These are phyloP conservation scores for Candida wancherniae DNA, from an alignment of 805 yeast genomes.

Conservation along the genomic window DNA sequence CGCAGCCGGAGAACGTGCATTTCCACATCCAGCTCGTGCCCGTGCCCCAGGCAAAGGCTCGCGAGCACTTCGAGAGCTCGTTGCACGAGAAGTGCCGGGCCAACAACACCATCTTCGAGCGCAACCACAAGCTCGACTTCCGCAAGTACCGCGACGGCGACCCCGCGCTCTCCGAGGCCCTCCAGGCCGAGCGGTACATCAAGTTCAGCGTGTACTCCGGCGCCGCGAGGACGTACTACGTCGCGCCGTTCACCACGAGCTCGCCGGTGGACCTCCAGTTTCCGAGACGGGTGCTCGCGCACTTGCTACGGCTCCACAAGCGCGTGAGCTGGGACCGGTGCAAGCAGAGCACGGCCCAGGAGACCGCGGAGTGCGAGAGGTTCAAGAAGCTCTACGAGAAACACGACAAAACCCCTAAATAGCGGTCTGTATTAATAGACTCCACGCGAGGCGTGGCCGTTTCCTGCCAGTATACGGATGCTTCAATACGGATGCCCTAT, in stretches of 20 bases:
- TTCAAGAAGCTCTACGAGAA: conserved; percentile 54
- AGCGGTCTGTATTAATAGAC: background rate
- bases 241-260: conserved; percentile 15
- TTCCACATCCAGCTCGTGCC: conserved; percentile 77
- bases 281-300: conserved; percentile 75
- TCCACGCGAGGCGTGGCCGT: background rate
- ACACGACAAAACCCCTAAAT: conserved; percentile 47
- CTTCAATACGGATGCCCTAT: no score
- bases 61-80: conserved; percentile 39
- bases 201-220: conserved; percentile 13
- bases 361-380: conserved; percentile 54
- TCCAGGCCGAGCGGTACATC: conserved; percentile 15
- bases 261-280: conserved; percentile 69
- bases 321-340: conserved; percentile 77
- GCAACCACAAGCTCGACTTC: conserved; percentile 43
- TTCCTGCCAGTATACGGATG: no score
- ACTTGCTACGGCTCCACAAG: conserved; percentile 53
- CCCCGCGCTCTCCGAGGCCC: conserved; percentile 22
- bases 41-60: conserved; percentile 38
- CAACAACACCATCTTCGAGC: conserved; percentile 46
- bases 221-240: conserved; percentile 1
- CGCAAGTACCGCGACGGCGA: conserved; percentile 21
- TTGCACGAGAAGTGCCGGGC: conserved; percentile 38
- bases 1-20: conserved; percentile 62
- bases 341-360: conserved; percentile 57